These are phyloP conservation scores for Rhododendron ferrugineum DNA, from an alignment of 148 eudicot genomes.

Conservation along the genomic window DNA sequence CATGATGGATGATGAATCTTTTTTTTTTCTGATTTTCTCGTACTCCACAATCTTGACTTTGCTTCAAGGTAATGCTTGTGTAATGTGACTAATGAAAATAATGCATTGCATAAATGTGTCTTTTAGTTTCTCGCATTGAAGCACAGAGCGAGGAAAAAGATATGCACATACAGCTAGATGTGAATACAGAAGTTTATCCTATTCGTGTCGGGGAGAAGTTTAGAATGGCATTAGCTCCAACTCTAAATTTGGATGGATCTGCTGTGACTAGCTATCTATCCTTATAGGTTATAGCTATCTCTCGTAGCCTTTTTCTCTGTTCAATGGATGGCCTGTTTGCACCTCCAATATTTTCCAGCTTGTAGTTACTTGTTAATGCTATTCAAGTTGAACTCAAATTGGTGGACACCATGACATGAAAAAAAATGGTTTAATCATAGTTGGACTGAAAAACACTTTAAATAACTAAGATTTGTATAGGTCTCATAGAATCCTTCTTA, in stretches of 20 bases:
- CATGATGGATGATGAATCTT: background rate
- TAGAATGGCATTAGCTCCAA: slow-evolving; percentile 70
- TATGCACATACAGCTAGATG: slow-evolving; percentile 67
- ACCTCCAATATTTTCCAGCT: background rate
- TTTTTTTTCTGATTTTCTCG: background rate
- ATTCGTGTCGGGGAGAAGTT: slow-evolving; percentile 62
- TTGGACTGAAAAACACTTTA: background rate
- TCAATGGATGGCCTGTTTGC: background rate
- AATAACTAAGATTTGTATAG: background rate
- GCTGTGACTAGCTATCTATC: slow-evolving; percentile 66
- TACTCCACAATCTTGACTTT: background rate
- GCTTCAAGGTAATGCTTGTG: background rate
- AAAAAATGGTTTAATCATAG: background rate
- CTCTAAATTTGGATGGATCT: slow-evolving; percentile 79
- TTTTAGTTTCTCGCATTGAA: slow-evolving; percentile 63
- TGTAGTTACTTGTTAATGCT: background rate
- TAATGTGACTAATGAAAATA: background rate
- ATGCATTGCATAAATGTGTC: background rate
- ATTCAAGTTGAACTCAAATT: background rate
- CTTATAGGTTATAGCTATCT: background rate
- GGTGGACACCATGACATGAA: background rate
- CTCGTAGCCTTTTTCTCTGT: background rate
- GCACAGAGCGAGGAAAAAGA: slow-evolving; percentile 81
- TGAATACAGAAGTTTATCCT: slow-evolving; percentile 77
- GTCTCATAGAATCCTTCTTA: background rate